Evolutionary conservation across 768 basidiomycete species (phyloP).

Genomic region (Psilocybe sp.): DNA sequence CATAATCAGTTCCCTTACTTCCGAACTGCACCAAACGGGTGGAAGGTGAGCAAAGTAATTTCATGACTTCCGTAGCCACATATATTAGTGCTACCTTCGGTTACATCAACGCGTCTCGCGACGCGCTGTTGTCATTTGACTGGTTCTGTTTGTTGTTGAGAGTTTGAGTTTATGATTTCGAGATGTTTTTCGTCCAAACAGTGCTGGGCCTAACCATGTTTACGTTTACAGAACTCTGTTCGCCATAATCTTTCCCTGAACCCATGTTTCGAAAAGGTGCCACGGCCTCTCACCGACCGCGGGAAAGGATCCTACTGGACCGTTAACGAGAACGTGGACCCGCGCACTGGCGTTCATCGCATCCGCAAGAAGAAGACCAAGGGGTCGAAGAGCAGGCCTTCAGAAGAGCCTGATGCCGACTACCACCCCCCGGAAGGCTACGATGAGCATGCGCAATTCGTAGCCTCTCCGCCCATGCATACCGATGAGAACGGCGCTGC

Average conservation of each 20-base stretch:
- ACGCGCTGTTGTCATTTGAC: conserved; percentile 66
- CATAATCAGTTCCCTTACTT: conserved; percentile 79
- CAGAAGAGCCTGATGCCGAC: conserved; percentile 64
- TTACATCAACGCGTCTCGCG: conserved; percentile 36
- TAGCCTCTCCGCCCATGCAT: conserved; percentile 51
- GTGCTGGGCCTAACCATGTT: conserved; percentile 22
- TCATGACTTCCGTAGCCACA: too few relatives aligned
- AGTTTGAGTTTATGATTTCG: conserved; percentile 34
- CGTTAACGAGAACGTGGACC: conserved; percentile 86
- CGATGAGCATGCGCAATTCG: conserved; percentile 55
- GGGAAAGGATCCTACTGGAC: conserved; percentile 94
- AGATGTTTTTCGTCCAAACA: conserved; percentile 25
- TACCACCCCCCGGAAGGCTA: conserved; percentile 60
- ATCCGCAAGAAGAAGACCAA: conserved; percentile 86
- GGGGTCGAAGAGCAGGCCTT: conserved; percentile 42
- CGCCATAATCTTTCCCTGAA: conserved; percentile 89
- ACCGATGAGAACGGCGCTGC: conserved; percentile 62
- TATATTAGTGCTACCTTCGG: not conserved
- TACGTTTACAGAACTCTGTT: conserved; percentile 70
- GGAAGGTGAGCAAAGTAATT: conserved; percentile 63
- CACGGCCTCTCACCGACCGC: conserved; percentile 86
- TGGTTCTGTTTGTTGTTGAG: conserved; percentile 57
- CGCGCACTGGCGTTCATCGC: conserved; percentile 85
- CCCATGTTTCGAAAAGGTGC: conserved; percentile 88
- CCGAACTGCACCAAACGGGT: conserved; percentile 82